phyloP scores from a whole-genome alignment of 257 asterid genomes.

The Solanum okadae region DNA sequence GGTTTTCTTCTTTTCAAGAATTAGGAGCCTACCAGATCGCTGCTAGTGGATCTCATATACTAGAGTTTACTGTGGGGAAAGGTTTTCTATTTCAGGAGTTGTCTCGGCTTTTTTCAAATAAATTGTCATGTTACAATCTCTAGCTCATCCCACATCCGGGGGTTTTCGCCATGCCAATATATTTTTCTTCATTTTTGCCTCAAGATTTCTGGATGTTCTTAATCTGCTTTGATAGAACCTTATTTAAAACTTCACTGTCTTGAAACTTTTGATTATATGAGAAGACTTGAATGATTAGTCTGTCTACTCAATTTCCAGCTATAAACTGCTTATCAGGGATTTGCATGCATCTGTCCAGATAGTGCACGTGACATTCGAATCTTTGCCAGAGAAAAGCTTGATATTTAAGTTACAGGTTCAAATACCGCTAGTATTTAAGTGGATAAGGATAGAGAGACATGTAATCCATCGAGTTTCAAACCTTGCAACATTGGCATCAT shows the following conservation, averaged over 20 bases:
- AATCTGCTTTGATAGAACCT: background rate
- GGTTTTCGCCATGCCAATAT: background rate
- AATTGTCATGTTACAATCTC: background rate
- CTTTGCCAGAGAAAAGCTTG: no score
- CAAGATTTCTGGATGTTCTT: background rate
- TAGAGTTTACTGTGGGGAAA: background rate
- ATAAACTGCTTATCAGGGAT: background rate
- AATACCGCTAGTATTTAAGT: background rate
- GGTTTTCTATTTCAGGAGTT: background rate
- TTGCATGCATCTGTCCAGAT: background rate
- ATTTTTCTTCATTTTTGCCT: background rate
- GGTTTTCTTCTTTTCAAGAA: background rate
- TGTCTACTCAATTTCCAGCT: background rate
- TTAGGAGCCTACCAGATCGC: background rate
- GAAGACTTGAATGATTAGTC: background rate
- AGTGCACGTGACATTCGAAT: background rate
- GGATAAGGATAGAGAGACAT: background rate
- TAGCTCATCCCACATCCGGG: background rate
- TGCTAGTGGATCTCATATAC: background rate
- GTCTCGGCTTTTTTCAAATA: background rate
- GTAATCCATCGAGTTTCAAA: background rate
- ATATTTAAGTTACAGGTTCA: no score
- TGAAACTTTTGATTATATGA: background rate
- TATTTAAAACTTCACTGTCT: background rate
- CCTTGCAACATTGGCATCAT: background rate